Percentiles rank a stretch among this genome's conserved stretches.
Evolutionary conservation across 2,329 filamentous ascomycete genomes (phyloP).

Genomic region (Colletotrichum chrysophilum): DNA sequence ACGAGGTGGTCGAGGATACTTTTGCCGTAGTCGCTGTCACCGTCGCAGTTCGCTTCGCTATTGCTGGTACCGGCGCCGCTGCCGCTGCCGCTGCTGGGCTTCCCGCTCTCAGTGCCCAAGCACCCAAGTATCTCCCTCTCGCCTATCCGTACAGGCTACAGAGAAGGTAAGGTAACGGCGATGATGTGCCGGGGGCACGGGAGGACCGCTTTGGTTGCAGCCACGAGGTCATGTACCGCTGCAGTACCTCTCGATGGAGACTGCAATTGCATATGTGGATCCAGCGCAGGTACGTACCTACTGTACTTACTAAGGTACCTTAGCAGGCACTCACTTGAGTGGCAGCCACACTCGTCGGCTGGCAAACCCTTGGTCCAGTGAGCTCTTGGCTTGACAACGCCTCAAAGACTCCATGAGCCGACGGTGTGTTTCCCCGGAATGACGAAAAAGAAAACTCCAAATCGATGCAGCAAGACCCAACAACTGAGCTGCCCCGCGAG

Average conservation of each 20-base stretch:
- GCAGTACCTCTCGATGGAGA: not conserved
- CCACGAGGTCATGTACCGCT: constrained; percentile 19
- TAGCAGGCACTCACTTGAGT: not conserved
- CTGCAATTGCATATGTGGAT: not conserved
- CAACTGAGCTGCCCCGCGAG: not conserved
- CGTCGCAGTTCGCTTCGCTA: not conserved
- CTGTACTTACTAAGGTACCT: not conserved
- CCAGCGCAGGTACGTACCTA: not conserved
- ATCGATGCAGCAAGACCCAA: not conserved
- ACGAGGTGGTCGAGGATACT: not conserved
- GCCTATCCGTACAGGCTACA: not conserved
- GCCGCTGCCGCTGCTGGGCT: not conserved
- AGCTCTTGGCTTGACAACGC: not conserved
- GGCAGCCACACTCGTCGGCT: not conserved
- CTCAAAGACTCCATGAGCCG: not conserved
- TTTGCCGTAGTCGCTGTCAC: not conserved
- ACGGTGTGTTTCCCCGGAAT: constrained; percentile 16
- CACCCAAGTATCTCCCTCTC: not conserved
- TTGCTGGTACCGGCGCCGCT: not conserved
- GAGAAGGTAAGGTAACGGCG: not conserved
- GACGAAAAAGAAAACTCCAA: constrained; percentile 11
- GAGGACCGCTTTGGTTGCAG: constrained; percentile 10
- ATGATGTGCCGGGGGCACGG: constrained; percentile 4
- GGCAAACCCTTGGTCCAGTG: not conserved
- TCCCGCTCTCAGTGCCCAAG: not conserved